Base-by-base conservation (phyloP, 108 stramenopile genomes). In the Bacterosira constricta region DNA sequence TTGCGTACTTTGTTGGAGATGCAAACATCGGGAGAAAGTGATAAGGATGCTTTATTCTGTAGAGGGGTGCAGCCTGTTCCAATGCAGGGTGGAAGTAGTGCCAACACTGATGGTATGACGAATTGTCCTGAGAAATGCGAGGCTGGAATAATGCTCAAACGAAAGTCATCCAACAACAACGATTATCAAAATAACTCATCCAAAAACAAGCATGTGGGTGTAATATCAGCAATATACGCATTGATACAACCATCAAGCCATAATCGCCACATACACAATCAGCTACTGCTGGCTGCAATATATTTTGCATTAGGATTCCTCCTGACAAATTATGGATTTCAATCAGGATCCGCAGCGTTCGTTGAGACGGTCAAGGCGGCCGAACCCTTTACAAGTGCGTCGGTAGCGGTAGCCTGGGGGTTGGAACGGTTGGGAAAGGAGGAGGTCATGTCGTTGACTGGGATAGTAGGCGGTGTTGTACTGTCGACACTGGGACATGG, bases 301-400 rank as follows among this genome's bases (percentile, higher is more conserved):
- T 91, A 73, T 71, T 94, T 94, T 54, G 50, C 77, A 29, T 27
- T 87, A 0, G 93, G 93, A 55, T 94, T 94, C 65, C 60, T 82
- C 15, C 31, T 81, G 18, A 94, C 93, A 31, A 94, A 94, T 52
- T 61, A 59, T 45, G 87, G 80, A 6, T 94, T 94, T 61, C 51
- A 60, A 18, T 54, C 53, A 12, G 81, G 87, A 18, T 83, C 88
- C 18, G 86, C 90, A 1, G 73, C 86, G 36, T 91, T 91, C 63
- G 93, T 94, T 20, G 93, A 94, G 77, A 94, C 93, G 39, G 65
- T 94, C 78, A 94, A 94, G 66, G 93, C 93, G 13, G 86, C 93
- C 0, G 93, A 94, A 71, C 93, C 93, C 0, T 85, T 94, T 20
- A 90, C 93, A 4, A 82, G 80, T 26, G 93, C 93, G 13, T 53